Percentiles rank a stretch among this genome's conserved stretches.
These are phyloP conservation scores for Coniosporium tulheliwenetii DNA, from an alignment of 2,329 filamentous ascomycete genomes.

Conservation along the genomic window DNA sequence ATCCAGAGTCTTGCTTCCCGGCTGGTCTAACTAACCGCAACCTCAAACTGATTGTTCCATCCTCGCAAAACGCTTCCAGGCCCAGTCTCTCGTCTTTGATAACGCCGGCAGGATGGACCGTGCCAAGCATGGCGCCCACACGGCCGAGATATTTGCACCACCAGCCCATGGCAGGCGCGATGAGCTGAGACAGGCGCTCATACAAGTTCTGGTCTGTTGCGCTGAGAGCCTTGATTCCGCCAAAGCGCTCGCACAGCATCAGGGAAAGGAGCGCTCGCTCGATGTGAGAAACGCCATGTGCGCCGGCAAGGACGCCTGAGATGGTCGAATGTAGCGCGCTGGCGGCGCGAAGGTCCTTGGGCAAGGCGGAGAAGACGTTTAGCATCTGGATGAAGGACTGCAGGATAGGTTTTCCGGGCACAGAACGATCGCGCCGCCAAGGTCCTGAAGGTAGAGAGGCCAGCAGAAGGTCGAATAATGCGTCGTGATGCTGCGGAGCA, in stretches of 20 bases:
- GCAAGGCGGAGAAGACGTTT: conserved; percentile 27
- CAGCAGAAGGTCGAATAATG: conserved; percentile 32
- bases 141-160: conserved; percentile 50
- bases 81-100: conserved; percentile 17
- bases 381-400: conserved; percentile 44
- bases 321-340: conserved; percentile 60
- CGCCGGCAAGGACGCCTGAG: conserved; percentile 47
- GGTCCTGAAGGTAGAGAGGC: conserved; percentile 25
- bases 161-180: conserved; percentile 42
- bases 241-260: conserved; percentile 60
- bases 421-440: not conserved
- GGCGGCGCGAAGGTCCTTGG: conserved; percentile 42
- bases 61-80: no score
- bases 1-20: no score
- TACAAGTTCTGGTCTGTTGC: conserved; percentile 40
- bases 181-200: conserved; percentile 33
- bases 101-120: conserved; percentile 45
- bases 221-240: conserved; percentile 31
- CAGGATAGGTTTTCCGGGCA: conserved; percentile 21
- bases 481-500: conserved; percentile 29
- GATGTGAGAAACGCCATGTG: conserved; percentile 60
- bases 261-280: conserved; percentile 57
- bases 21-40: no score
- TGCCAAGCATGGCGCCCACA: conserved; percentile 40
- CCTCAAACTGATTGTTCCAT: no score